Conservation (phyloP, 2,329 filamentous ascomycete species). For the Piedraia hortae region DNA sequence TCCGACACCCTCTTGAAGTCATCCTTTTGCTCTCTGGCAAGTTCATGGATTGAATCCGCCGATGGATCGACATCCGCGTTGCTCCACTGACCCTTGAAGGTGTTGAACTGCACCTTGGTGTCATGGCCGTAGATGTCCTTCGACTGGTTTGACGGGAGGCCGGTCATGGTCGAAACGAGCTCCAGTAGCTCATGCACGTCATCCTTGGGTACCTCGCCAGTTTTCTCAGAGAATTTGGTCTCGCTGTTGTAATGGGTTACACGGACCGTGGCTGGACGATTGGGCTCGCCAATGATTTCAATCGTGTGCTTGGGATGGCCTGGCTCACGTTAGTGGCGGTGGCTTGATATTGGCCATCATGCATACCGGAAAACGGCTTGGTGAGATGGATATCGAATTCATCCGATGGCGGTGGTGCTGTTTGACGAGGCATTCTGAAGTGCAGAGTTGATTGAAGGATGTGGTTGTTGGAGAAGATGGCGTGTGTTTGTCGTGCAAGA, state of each 20-base stretch:
- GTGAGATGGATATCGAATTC: constrained; percentile 11
- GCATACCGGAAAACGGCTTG: constrained; percentile 11
- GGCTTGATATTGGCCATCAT: background rate
- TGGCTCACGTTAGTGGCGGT: constrained; percentile 2
- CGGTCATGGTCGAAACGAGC: constrained; percentile 14
- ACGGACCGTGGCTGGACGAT: constrained; percentile 14
- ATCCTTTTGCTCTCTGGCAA: constrained; percentile 16
- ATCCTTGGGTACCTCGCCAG: constrained; percentile 15
- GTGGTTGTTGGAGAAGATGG: no score
- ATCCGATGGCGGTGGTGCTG: constrained; percentile 13
- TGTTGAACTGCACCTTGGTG: constrained; percentile 16
- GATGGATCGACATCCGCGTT: constrained; percentile 15
- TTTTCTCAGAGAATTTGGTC: constrained; percentile 14
- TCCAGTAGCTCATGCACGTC: constrained; percentile 16
- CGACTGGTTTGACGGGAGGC: constrained; percentile 14
- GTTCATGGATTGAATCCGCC: constrained; percentile 10
- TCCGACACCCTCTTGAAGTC: constrained; percentile 18
- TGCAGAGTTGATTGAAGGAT: no score
- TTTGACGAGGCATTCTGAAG: constrained; percentile 14
- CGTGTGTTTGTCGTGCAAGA: no score
- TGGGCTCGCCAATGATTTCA: constrained; percentile 17
- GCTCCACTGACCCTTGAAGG: constrained; percentile 17
- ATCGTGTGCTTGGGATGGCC: constrained; percentile 12
- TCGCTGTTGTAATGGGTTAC: constrained; percentile 11
- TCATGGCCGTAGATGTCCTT: constrained; percentile 17